Evolutionary conservation across 2,329 filamentous ascomycete species (phyloP), one percentile per base, ranked within the genome.

Genomic region (Xylaria polymorpha): DNA sequence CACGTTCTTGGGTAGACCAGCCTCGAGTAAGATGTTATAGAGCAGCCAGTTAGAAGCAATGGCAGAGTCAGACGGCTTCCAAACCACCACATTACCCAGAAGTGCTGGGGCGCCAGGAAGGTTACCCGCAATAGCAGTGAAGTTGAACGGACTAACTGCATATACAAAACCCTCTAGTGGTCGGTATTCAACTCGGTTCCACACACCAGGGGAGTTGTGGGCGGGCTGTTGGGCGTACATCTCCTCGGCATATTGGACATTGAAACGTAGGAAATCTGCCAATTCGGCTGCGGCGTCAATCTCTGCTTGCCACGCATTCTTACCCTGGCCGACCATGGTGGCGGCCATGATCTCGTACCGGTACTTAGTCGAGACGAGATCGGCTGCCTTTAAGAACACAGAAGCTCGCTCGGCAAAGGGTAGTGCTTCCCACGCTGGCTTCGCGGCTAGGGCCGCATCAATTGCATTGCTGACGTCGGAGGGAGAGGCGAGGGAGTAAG

Each of bases 241-340:
- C 79, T 98, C 93, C 83, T 97, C 91, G 35, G 95, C 95, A 78
- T 96, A 98, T 80, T 94, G 90, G 62, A 98, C 95, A 78, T 96
- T 96, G 85, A 98, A 97, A 78, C 94, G 90, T 79, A 98, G 85
- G 83, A 98, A 98, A 80, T 99, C 95, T 75, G 89, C 91, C 75
- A 97, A 83, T 85, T 99, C 96, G 9, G 95, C 95, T 20, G 95
- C 95, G 46, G 94, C 88, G 81, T 98, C 95, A 72, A 98, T 98
- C 86, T 99, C 95, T n/a, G 96, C 95, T 83, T 99, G 95, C 94
- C 94, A 98, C 57, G 93, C 94, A 80, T 98, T 98, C 88, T 98
- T 98, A 77, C 96, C 95, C 83, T 99, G 95, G 70, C 95, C 96
- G 39, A 97, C 85, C 89, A 98, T 97, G 15, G 96, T 98, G 53